phyloP scores from a whole-genome alignment of 345 rosid genomes.

The Eucalyptus brandiana region DNA sequence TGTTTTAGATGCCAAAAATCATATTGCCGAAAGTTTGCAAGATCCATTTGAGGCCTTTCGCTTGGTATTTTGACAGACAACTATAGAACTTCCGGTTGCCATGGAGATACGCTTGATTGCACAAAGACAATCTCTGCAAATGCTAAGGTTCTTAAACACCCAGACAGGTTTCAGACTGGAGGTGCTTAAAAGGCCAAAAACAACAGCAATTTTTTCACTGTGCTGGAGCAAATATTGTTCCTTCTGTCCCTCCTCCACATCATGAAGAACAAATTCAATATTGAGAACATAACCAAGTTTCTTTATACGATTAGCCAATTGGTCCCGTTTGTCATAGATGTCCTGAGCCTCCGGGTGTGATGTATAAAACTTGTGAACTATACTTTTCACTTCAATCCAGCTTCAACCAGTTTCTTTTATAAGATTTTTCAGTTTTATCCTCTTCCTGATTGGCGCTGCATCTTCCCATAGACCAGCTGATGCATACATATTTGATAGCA shows the following conservation, averaged over 20 bases:
- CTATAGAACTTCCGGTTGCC: neutral
- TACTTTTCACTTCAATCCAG: conserved; percentile 57
- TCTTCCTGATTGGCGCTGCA: conserved; percentile 32
- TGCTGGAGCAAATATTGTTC: neutral
- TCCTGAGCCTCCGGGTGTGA: conserved; percentile 3
- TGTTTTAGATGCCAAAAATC: neutral
- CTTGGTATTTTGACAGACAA: neutral
- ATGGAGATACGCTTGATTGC: conserved; percentile 39
- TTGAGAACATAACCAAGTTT: neutral
- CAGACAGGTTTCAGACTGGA: neutral
- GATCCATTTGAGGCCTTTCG: neutral
- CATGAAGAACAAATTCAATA: neutral
- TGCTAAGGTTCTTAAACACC: conserved; percentile 41
- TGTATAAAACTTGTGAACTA: conserved; percentile 39
- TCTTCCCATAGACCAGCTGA: conserved; percentile 51
- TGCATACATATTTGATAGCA: conserved; percentile 54
- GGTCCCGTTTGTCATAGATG: no score
- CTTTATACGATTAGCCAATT: neutral
- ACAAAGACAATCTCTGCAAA: conserved; percentile 51
- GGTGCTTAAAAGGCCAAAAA: neutral
- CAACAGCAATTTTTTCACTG: neutral
- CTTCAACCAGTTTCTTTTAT: conserved; percentile 60
- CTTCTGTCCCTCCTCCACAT: neutral
- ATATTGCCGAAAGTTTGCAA: neutral
- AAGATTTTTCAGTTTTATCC: neutral